Conservation (phyloP, 371 early-diverging fungal genomes). For the Mortierella sp. region DNA sequence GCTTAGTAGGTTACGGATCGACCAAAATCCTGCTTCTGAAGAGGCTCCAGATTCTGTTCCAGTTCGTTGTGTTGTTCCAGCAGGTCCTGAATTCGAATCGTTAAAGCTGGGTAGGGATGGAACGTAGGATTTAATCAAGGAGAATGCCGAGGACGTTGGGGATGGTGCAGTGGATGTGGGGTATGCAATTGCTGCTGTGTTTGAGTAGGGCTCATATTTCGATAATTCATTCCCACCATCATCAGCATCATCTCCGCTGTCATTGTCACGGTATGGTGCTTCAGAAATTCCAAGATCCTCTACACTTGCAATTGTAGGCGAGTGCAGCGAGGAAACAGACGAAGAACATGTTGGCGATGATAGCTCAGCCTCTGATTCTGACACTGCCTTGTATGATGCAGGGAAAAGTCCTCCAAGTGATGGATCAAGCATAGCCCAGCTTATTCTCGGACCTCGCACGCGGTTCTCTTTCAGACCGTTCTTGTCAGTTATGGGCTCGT, state of each 20-base stretch:
- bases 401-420: constrained; percentile 33
- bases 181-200: constrained; percentile 11
- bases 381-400: constrained; percentile 21
- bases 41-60: neutral
- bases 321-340: constrained; percentile 26
- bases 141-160: constrained; percentile 20
- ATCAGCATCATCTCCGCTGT: constrained; percentile 5
- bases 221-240: neutral
- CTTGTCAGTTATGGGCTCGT: constrained; percentile 34
- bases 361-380: constrained; percentile 23
- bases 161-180: neutral
- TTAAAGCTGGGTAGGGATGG: constrained; percentile 23
- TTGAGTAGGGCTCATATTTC: neutral
- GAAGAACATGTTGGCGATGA: constrained; percentile 24
- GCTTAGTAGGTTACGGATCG: constrained; percentile 33
- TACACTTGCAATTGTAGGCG: constrained; percentile 15
- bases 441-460: constrained; percentile 34
- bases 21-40: constrained; percentile 30
- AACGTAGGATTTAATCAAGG: constrained; percentile 39
- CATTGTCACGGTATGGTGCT: constrained; percentile 3
- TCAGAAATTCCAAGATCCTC: constrained; percentile 25
- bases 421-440: constrained; percentile 38
- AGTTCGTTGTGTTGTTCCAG: neutral
- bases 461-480: constrained; percentile 52
- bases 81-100: neutral